Evolutionary conservation across 2,329 filamentous ascomycete genomes (phyloP), one percentile per base, ranked within the genome.

Genomic region (Tolypocladium tundrense): DNA sequence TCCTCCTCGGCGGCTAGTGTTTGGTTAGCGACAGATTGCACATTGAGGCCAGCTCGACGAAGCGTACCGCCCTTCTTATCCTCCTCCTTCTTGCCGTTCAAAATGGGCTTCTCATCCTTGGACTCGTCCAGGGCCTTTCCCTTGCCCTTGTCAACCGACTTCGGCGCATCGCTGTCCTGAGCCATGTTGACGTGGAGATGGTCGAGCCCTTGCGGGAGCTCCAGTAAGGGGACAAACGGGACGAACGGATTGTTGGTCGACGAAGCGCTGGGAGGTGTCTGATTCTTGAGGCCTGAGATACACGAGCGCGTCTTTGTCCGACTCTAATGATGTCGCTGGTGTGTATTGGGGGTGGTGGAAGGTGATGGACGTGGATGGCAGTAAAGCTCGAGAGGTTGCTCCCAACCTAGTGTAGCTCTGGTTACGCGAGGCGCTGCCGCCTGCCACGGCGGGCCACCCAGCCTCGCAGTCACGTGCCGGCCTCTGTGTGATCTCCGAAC

Each of bases 91-190:
- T 89, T 89, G 65, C 86, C 88, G 70, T 91, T 89, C 57, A 81
- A 76, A 65, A 83, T 73, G 54, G 81, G 73, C 77, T 91, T 91
- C 59, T 85, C 88, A 68, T 88, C 84, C 69, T 85, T 85, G 60
- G 83, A 79, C 67, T 84, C 83, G 59, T 90, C 87, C 61, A 86
- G 81, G 62, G 87, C 91, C 81, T 97, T 99, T 72, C 86, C 93
- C 82, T 99, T 99, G 77, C 91, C 92, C 83, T 97, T 97, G 77
- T 96, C 91, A 73, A 86, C 83, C 72, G 88, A 79, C 76, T 88
- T 90, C 74, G 88, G 82, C 81, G 87, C 83, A 77, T 96, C 90
- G 79, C 88, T 90, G 77, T 95, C 91, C 81, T 96, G 90, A 78
- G 92, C 92, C 94, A 97, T 96, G 77, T 75, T 81, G 73, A 72